phyloP scores from a whole-genome alignment of 495 filamentous ascomycete species.

The Mycothermus thermophilus region DNA sequence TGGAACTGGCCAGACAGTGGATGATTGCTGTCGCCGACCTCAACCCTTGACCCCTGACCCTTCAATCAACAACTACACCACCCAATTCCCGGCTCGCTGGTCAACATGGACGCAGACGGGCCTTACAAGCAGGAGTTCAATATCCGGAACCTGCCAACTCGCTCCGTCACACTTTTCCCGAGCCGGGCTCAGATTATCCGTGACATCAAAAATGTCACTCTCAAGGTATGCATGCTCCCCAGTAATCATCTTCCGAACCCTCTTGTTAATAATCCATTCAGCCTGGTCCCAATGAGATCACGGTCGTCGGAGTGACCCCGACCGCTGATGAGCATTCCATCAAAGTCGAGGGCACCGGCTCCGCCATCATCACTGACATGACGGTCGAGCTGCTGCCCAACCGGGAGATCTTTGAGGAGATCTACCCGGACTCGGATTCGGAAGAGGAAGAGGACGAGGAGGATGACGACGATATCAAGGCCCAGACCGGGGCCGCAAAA shows the following conservation, averaged over 20 bases:
- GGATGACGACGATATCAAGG: conserved; percentile 15
- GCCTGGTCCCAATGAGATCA: conserved; percentile 51
- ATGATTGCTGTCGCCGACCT: too few species aligned
- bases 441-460: conserved; percentile 22
- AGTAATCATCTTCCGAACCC: background rate
- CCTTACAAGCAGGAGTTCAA: conserved; percentile 32
- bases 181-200: conserved; percentile 47
- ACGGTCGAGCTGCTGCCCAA: conserved; percentile 49
- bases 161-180: conserved; percentile 48
- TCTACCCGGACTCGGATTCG: conserved; percentile 37
- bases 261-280: conserved; percentile 14
- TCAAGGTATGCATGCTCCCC: conserved; percentile 31
- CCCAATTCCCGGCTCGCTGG: too few species aligned
- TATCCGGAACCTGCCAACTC: conserved; percentile 42
- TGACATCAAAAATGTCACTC: conserved; percentile 44
- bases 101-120: too few species aligned
- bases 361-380: conserved; percentile 51
- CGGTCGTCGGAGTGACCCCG: conserved; percentile 49
- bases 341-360: conserved; percentile 54
- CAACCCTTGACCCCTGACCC: too few species aligned
- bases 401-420: conserved; percentile 41
- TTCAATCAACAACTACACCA: too few species aligned
- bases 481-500: too few species aligned
- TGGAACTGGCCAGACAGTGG: too few species aligned
- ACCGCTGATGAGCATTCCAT: conserved; percentile 52